Evolutionary conservation across 139 green algal species (phyloP).

Genomic region (Ostreobium quekettii): DNA sequence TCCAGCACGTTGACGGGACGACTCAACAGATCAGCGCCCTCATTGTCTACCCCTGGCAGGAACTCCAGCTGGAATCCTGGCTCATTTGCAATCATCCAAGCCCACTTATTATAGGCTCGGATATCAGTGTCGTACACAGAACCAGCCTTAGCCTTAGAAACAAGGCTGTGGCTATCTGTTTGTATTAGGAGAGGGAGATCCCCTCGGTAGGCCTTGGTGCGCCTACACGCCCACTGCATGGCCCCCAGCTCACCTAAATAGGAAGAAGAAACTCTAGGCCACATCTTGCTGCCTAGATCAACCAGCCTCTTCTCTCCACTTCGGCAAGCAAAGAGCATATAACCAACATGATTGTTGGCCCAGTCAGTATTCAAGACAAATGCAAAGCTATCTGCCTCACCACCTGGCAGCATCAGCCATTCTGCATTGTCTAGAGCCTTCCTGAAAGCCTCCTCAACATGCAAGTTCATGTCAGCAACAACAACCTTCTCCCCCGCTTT

Average conservation of each 20-base stretch:
- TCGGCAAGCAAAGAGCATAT: slow-evolving; percentile 1
- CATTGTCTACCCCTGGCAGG: slow-evolving; percentile 7
- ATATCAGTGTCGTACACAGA: neutral
- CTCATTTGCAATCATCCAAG: slow-evolving; percentile 10
- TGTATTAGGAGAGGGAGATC: slow-evolving; percentile 1
- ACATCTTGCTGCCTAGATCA: slow-evolving; percentile 3
- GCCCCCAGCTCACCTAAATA: slow-evolving; percentile 15
- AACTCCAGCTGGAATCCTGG: neutral
- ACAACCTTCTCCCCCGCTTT: neutral
- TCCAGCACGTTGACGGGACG: no score
- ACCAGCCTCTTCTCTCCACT: neutral
- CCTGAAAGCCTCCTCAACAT: neutral
- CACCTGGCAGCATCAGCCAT: neutral
- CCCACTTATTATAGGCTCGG: neutral
- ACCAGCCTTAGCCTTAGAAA: neutral
- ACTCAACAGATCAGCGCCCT: slow-evolving; percentile 11
- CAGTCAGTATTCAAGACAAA: slow-evolving; percentile 16
- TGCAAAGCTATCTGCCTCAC: no score
- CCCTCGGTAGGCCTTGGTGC: slow-evolving; percentile 9
- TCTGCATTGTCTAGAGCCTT: neutral
- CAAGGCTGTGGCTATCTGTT: neutral
- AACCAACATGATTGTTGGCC: neutral
- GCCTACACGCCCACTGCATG: slow-evolving; percentile 2
- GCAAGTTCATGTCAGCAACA: neutral
- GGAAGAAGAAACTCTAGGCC: neutral